Base-by-base conservation (phyloP, 1,284 basidiomycete species). In the Ceratobasidium theobromae region DNA sequence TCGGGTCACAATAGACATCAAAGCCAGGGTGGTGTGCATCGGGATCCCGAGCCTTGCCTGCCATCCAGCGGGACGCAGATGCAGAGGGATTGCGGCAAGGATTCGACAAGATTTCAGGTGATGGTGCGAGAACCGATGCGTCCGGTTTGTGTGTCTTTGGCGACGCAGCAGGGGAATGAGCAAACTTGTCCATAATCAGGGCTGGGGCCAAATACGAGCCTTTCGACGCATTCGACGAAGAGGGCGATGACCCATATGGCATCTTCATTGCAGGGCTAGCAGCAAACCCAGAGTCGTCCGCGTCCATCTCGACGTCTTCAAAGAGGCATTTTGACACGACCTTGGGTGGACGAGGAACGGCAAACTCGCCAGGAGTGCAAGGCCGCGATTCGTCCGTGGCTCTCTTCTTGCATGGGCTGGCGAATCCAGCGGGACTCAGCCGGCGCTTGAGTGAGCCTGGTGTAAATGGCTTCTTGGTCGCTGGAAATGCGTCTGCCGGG, bases 1-100 rank as follows among this genome's bases (percentile, higher is more conserved):
- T 62, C 12, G 58, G 58, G 27, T 62, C 58, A 48, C 58, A 62
- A n/a, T 62, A 62, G n/a, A 62, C 25, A 18, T 62, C 58, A n/a
- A 62, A 62, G 2, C 58, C 58, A 23, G 58, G 58, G 21, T 62
- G 58, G 48, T 62, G 58, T 46, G 32, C 32, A 35, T 62, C 58
- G 46, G 58, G 58, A 25, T 62, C 58, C 23, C 48, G 58, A 16
- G 23, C 16, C 46, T 33, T 62, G 33, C 18, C 25, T 8, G 45
- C 23, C 40, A 51, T 27, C 58, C 58, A 62, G 1, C 58, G 48
- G 9, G 58, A 51, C 6, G 35, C 18, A 9, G 32, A 51, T 46
- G 32, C 43, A 30, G 55, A 23, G 11, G 46, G 33, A 25, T 35
- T 46, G 46, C 46, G 48, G 33, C 35, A 23, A 12, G 28, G 21